Conservation (phyloP, 2,329 filamentous ascomycete species). For the Teratosphaeriaceae sp. region DNA sequence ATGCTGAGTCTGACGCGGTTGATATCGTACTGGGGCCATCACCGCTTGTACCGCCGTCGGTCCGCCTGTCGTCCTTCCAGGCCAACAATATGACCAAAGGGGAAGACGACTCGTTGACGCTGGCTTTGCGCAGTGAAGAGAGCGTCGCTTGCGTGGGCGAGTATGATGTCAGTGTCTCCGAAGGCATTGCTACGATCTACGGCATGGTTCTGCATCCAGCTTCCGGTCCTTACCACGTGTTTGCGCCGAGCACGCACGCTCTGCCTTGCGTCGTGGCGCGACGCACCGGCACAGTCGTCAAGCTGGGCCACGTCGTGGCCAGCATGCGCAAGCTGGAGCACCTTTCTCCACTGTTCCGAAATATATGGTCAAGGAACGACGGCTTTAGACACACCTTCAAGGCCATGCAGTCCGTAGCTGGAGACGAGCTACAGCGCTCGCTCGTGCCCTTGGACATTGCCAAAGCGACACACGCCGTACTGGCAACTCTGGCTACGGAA, state of each 20-base stretch:
- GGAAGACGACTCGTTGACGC: constrained; percentile 11
- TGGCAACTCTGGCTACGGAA: constrained; percentile 40
- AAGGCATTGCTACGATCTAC: constrained; percentile 58
- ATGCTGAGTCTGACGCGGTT: not conserved
- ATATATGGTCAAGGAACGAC: constrained; percentile 54
- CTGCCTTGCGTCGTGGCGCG: constrained; percentile 56
- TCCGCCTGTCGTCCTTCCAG: constrained; percentile 12
- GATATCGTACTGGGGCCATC: not conserved
- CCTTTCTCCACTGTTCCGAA: constrained; percentile 60
- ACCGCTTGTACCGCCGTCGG: not conserved
- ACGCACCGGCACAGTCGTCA: constrained; percentile 46
- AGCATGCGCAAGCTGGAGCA: constrained; percentile 49
- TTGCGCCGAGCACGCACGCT: constrained; percentile 62
- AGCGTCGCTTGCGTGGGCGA: constrained; percentile 50
- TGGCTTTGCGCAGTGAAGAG: constrained; percentile 23
- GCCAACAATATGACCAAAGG: constrained; percentile 11
- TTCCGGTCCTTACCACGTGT: constrained; percentile 45
- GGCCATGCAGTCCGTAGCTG: constrained; percentile 23
- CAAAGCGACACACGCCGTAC: constrained; percentile 16
- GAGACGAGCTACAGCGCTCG: constrained; percentile 16
- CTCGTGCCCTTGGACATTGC: constrained; percentile 26
- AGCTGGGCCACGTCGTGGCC: constrained; percentile 44
- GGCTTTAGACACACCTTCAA: constrained; percentile 26
- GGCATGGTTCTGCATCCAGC: constrained; percentile 53
- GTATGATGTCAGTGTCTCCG: constrained; percentile 56